Percentiles rank a stretch among this genome's conserved stretches.
phyloP scores from a whole-genome alignment of 306 rosid species.

The Phaseolus lunatus region DNA sequence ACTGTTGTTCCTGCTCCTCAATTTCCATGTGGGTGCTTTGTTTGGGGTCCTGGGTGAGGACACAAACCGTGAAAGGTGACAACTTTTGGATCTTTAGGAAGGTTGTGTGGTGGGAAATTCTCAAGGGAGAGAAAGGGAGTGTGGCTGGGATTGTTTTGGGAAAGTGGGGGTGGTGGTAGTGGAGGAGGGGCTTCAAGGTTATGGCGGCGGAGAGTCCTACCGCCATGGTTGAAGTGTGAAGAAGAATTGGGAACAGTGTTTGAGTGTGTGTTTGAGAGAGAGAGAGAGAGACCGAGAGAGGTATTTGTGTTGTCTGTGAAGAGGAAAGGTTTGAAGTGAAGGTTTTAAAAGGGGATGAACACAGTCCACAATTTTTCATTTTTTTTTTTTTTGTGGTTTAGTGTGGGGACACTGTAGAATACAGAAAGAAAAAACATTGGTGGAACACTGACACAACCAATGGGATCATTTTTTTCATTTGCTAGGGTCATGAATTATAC shows the following conservation, averaged over 20 bases:
- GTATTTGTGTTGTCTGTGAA: not conserved
- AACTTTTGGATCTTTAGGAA: conserved; percentile 47
- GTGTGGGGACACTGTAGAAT: conserved; percentile 6
- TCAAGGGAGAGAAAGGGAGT: conserved; percentile 49
- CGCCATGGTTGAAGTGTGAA: conserved; percentile 64
- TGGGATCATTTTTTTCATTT: not conserved
- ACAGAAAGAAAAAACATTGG: not conserved
- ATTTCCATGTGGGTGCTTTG: conserved; percentile 44
- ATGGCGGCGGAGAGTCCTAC: conserved; percentile 67
- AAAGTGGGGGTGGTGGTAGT: conserved; percentile 46
- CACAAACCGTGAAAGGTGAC: conserved; percentile 61
- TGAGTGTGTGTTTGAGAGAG: not conserved
- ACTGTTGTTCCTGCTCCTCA: not conserved
- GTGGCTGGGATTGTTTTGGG: conserved; percentile 48
- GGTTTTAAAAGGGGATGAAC: conserved; percentile 16
- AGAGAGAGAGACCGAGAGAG: not conserved
- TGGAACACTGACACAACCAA: not conserved
- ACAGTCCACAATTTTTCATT: conserved; percentile 15
- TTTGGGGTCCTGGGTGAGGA: conserved; percentile 74
- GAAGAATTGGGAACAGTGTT: not conserved
- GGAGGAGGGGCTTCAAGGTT: conserved; percentile 59
- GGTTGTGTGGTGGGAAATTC: conserved; percentile 39
- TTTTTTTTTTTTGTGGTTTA: not conserved
- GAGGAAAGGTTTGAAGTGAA: conserved; percentile 31
- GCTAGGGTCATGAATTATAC: not conserved